Evolutionary conservation across 2,329 filamentous ascomycete species (phyloP).

Genomic region (Cladosporium sp.): DNA sequence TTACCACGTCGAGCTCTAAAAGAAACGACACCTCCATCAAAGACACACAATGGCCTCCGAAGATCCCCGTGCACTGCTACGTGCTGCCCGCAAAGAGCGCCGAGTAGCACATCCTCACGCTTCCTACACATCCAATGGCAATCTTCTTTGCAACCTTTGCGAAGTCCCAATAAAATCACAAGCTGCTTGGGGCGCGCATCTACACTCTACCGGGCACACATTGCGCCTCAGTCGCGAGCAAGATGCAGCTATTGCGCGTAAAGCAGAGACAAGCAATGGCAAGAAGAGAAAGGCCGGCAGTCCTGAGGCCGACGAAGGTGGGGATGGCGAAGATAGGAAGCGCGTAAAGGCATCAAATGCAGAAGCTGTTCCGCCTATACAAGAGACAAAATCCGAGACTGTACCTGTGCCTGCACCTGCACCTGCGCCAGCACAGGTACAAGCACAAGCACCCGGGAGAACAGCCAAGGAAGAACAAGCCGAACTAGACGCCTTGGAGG

Average conservation of each 20-base stretch:
- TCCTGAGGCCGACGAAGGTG: constrained; percentile 6
- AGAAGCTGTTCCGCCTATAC: not conserved
- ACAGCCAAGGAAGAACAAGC: constrained; percentile 37
- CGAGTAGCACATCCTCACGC: constrained; percentile 68
- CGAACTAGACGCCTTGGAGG: constrained; percentile 71
- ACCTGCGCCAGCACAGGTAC: not conserved
- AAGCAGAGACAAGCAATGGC: constrained; percentile 21
- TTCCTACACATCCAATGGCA: constrained; percentile 63
- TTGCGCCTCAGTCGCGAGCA: constrained; percentile 30
- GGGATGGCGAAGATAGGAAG: constrained; percentile 20
- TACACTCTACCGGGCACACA: constrained; percentile 47
- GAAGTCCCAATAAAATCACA: constrained; percentile 62
- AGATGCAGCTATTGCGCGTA: constrained; percentile 29
- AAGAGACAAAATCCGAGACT: not conserved
- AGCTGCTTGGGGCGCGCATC: constrained; percentile 62
- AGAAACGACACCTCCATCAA: too few species aligned
- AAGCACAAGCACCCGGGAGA: constrained; percentile 24
- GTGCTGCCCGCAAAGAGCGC: constrained; percentile 70
- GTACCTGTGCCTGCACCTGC: not conserved
- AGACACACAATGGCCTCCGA: constrained; percentile 3
- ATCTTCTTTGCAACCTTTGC: constrained; percentile 64
- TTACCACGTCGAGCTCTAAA: not conserved
- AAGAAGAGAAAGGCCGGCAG: constrained; percentile 52
- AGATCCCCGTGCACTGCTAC: constrained; percentile 74
- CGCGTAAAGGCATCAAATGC: not conserved